Evolutionary conservation across 306 rosid species (phyloP).

Genomic region (Vicia faba): DNA sequence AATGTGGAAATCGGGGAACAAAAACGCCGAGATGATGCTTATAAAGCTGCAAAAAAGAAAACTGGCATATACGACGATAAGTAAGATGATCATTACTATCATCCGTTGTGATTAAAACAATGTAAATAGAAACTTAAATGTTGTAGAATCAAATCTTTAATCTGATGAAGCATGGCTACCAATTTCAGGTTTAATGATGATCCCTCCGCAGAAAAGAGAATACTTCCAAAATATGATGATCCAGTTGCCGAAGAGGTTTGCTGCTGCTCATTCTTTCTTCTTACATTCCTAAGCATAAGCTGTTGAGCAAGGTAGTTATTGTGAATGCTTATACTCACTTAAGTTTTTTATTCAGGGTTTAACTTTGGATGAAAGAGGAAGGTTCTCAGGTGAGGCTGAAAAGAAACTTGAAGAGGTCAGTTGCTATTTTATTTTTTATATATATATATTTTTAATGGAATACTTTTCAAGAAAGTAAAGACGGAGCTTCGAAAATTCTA

Average conservation of each 20-base stretch:
- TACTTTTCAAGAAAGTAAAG: no score
- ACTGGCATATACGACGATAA: constrained; percentile 76
- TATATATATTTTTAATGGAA: no score
- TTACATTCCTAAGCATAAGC: constrained; percentile 27
- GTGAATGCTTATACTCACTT: constrained; percentile 20
- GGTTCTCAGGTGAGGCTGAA: constrained; percentile 76
- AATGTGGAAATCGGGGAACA: constrained; percentile 95
- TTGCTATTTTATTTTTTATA: constrained; percentile 13
- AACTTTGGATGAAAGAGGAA: constrained; percentile 80
- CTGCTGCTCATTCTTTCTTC: constrained; percentile 20
- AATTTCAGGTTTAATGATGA: constrained; percentile 87
- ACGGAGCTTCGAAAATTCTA: no score
- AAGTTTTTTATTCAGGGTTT: constrained; percentile 61
- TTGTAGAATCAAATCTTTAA: constrained; percentile 17
- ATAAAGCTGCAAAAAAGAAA: constrained; percentile 91
- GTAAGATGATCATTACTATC: constrained; percentile 50
- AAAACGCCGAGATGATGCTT: constrained; percentile 77
- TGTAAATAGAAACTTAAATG: constrained; percentile 17
- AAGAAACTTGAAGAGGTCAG: constrained; percentile 95
- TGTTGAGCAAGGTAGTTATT: constrained; percentile 22
- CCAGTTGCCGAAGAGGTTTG: constrained; percentile 75
- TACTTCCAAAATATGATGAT: constrained; percentile 92
- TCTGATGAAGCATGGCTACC: constrained; percentile 26
- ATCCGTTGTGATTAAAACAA: neutral
- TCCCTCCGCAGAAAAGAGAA: constrained; percentile 69